phyloP scores from a whole-genome alignment of 768 basidiomycete genomes.

The Epithele typhae region DNA sequence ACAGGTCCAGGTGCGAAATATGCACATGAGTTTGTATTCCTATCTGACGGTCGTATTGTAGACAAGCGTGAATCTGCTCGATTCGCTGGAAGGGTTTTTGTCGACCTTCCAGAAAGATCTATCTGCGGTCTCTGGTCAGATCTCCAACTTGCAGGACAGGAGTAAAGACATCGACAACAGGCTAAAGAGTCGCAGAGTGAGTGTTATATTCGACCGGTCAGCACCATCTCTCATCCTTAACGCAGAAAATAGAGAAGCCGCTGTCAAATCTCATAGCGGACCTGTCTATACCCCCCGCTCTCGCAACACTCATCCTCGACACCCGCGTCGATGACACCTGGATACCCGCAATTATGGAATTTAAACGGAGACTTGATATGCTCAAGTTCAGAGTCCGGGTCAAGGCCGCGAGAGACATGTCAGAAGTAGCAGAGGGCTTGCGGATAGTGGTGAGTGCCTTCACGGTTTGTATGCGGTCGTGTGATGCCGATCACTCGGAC shows the following conservation, averaged over 20 bases:
- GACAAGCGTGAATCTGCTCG: constrained; percentile 83
- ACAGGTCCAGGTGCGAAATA: constrained; percentile 72
- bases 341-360: constrained; percentile 75
- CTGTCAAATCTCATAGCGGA: constrained; percentile 76
- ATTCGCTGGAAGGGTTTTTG: constrained; percentile 86
- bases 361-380: constrained; percentile 70
- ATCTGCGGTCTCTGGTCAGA: constrained; percentile 92
- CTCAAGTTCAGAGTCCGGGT: constrained; percentile 74
- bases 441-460: constrained; percentile 73
- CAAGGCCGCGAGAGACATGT: constrained; percentile 80
- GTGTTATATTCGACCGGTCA: constrained; percentile 29
- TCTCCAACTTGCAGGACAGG: constrained; percentile 87
- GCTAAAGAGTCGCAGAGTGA: constrained; percentile 79
- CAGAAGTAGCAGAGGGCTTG: constrained; percentile 80
- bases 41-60: constrained; percentile 34
- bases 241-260: constrained; percentile 83
- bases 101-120: constrained; percentile 95
- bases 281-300: constrained; percentile 75
- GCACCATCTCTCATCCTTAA: constrained; percentile 5
- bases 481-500: not conserved
- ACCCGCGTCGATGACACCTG: constrained; percentile 85
- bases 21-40: too few species aligned
- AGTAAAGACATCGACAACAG: constrained; percentile 89
- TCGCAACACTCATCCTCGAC: constrained; percentile 78
- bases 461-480: not conserved